Evolutionary conservation across 108 stramenopile genomes (phyloP).

Genomic region (Cafeteria roenbergensis): DNA sequence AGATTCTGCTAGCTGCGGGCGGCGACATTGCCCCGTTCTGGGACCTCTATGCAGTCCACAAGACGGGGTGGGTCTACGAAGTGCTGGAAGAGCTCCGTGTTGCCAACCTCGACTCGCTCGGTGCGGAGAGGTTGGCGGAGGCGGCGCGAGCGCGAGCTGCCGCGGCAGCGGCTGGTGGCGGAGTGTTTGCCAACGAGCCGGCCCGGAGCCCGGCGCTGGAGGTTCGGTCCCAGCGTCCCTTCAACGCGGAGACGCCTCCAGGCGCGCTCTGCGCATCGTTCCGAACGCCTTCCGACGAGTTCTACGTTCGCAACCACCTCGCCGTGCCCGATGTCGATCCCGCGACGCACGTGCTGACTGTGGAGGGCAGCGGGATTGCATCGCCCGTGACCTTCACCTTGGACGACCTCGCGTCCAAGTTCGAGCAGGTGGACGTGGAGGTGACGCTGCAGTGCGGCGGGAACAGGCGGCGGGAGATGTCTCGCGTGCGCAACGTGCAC

Average conservation of each 20-base stretch:
- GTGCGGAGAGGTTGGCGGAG: background rate
- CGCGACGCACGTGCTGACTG: constrained; percentile 40
- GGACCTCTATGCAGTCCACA: constrained; percentile 49
- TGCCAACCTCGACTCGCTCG: constrained; percentile 11
- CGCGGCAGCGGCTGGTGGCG: constrained; percentile 8
- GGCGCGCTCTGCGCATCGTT: constrained; percentile 49
- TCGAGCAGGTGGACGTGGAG: constrained; percentile 50
- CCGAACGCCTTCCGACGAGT: constrained; percentile 58
- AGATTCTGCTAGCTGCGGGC: constrained; percentile 69
- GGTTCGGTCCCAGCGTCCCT: constrained; percentile 41
- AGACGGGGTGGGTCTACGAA: constrained; percentile 20
- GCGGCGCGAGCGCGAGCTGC: background rate
- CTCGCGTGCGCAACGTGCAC: constrained; percentile 56
- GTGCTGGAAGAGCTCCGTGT: constrained; percentile 19
- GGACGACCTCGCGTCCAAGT: constrained; percentile 50
- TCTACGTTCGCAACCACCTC: constrained; percentile 63
- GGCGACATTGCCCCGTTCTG: constrained; percentile 63
- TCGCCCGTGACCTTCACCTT: constrained; percentile 43
- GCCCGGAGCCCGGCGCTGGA: constrained; percentile 34
- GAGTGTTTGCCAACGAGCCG: constrained; percentile 53
- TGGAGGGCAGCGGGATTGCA: constrained; percentile 17
- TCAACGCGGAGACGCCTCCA: constrained; percentile 53
- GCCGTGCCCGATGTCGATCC: constrained; percentile 55
- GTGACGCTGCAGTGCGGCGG: constrained; percentile 91
- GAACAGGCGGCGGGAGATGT: constrained; percentile 75